These are phyloP conservation scores for Elsinoe australis DNA, from an alignment of 2,329 filamentous ascomycete species.

Conservation along the genomic window DNA sequence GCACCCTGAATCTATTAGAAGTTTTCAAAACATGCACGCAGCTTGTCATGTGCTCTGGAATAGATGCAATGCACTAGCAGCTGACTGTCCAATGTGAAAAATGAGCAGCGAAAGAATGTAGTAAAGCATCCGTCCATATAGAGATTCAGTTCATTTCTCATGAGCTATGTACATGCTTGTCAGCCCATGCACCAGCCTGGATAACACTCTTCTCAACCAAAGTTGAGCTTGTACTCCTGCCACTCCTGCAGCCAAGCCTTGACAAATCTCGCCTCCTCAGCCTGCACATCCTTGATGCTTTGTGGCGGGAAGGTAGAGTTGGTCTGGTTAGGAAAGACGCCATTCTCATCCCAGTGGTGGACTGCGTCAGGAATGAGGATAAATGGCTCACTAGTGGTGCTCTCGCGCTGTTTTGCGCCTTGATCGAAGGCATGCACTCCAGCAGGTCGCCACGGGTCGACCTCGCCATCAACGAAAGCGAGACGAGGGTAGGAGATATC, in stretches of 20 bases:
- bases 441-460: slow-evolving; percentile 72
- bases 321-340: slow-evolving; percentile 57
- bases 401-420: slow-evolving; percentile 47
- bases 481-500: slow-evolving; percentile 66
- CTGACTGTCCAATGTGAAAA: not conserved
- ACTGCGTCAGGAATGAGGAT: slow-evolving; percentile 67
- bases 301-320: slow-evolving; percentile 50
- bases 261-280: slow-evolving; percentile 54
- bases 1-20: no score
- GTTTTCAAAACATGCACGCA: no score
- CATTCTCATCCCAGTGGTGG: slow-evolving; percentile 75
- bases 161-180: not conserved
- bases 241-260: slow-evolving; percentile 60
- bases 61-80: no score
- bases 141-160: not conserved
- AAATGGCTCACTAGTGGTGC: slow-evolving; percentile 59
- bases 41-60: no score
- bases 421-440: slow-evolving; percentile 59
- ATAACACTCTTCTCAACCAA: not conserved
- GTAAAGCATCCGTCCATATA: not conserved
- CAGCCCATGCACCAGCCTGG: not conserved
- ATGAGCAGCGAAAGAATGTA: not conserved
- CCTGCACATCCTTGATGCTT: slow-evolving; percentile 53
- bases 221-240: slow-evolving; percentile 23
- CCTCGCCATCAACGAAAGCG: slow-evolving; percentile 68